Evolutionary conservation across 179 eudicot genomes (phyloP), one percentile per base, ranked within the genome.

Genomic region (Amaranthus tricolor): DNA sequence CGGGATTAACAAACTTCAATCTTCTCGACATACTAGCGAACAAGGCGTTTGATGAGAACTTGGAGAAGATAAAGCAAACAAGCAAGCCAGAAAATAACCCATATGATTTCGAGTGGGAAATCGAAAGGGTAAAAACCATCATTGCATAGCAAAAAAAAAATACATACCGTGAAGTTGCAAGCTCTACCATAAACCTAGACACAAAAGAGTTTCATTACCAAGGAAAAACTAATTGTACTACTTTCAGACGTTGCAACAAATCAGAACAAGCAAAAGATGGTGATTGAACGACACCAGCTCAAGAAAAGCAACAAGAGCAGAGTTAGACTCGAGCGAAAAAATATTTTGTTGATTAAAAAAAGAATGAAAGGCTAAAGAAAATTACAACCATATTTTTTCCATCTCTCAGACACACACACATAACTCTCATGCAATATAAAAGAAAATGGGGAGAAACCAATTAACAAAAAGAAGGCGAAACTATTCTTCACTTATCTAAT

Each of bases 331-430:
- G 5, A 68, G 40, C 40, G 2, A 31, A 31, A 31, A 31, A 31
- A 1, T 31, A 31, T 31, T 31, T 31, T 31, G 40, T 31, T 31
- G 40, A 1, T 31, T 31, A 31, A 31, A 31, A 31, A 31, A 31
- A 31, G n/a, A 11, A 68, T 50, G 47, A 51, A 15, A 68, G 54
- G 20, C 43, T 16, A 7, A 68, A 12, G 6, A 51, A 56, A 21
- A 11, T 14, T 15, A 68, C 17, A 20, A 53, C 6, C 45, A 7
- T 12, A 7, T 31, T 2, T 47, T 45, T 44, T 71, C 15, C 7
- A 12, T 70, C 63, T 70, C 62, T 44, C 53, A 57, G 17, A 55
- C 62, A 70, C 8, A n/a, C 48, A 56, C 62, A 70, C 4, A n/a
- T 65, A 12, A 62, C 15, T 64, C 24, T 45, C 68, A 68, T 20